These are phyloP conservation scores for Batrachochytrium dendrobatidis DNA, from an alignment of 371 early-diverging fungal species.

Conservation along the genomic window DNA sequence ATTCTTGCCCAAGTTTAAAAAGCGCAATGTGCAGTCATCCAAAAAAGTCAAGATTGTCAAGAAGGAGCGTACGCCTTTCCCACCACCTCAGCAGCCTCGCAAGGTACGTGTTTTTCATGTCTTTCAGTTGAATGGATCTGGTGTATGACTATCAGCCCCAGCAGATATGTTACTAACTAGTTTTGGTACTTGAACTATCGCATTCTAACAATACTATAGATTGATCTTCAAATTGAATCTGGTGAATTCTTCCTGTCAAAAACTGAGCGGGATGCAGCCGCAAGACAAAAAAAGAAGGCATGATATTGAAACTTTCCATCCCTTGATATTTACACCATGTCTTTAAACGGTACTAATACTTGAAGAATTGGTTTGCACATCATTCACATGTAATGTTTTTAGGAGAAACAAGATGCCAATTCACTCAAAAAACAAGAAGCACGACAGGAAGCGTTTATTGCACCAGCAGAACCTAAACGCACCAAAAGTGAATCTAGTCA, in stretches of 20 bases:
- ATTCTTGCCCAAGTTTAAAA: slow-evolving; percentile 97
- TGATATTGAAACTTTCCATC: not conserved
- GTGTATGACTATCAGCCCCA: not conserved
- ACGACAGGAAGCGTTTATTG: slow-evolving; percentile 63
- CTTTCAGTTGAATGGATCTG: slow-evolving; percentile 1
- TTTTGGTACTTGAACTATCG: no score
- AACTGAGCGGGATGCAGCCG: slow-evolving; percentile 21
- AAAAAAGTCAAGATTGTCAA: slow-evolving; percentile 52
- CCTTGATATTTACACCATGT: not conserved
- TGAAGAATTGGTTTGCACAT: not conserved
- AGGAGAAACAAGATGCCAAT: slow-evolving; percentile 55
- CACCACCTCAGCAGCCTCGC: slow-evolving; percentile 77
- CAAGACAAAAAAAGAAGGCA: slow-evolving; percentile 58
- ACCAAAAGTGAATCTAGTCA: not conserved
- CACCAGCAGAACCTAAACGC: slow-evolving; percentile 41
- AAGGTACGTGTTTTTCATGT: slow-evolving; percentile 39
- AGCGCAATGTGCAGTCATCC: slow-evolving; percentile 68
- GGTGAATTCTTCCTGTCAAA: slow-evolving; percentile 94
- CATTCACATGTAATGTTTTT: not conserved
- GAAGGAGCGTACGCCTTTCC: slow-evolving; percentile 83
- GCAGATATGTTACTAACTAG: no score
- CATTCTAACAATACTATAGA: no score
- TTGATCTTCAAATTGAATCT: slow-evolving; percentile 87
- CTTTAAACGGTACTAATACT: not conserved
- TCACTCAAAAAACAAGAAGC: slow-evolving; percentile 51